Evolutionary conservation across 495 filamentous ascomycete species (phyloP).

Genomic region (Xanthoparmelia taractica): DNA sequence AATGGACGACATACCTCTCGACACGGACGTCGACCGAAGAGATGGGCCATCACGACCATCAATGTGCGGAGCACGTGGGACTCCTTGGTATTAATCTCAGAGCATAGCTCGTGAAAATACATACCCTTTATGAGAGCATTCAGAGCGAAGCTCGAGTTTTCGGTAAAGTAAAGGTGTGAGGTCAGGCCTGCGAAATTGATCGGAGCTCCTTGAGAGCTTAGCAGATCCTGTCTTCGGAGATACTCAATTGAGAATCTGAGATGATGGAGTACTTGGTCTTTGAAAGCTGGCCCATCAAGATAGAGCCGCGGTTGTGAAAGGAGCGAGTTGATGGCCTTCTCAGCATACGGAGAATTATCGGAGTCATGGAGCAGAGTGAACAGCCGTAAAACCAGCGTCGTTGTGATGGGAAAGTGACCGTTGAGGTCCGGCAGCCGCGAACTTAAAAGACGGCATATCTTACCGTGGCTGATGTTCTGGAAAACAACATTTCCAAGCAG

Average conservation of each 20-base stretch:
- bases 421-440: slow-evolving; percentile 63
- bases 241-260: slow-evolving; percentile 76
- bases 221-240: slow-evolving; percentile 56
- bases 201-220: slow-evolving; percentile 51
- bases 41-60: slow-evolving; percentile 59
- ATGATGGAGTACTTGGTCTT: slow-evolving; percentile 63
- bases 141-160: slow-evolving; percentile 64
- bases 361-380: slow-evolving; percentile 60
- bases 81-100: slow-evolving; percentile 35
- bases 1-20: slow-evolving; percentile 23
- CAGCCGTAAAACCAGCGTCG: slow-evolving; percentile 61
- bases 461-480: slow-evolving; percentile 40
- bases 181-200: slow-evolving; percentile 62
- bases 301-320: slow-evolving; percentile 62
- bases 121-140: slow-evolving; percentile 61
- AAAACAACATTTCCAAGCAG: slow-evolving; percentile 75
- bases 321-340: slow-evolving; percentile 53
- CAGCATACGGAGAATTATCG: slow-evolving; percentile 50
- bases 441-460: slow-evolving; percentile 57
- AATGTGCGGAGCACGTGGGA: slow-evolving; percentile 40
- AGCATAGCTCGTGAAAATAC: slow-evolving; percentile 58
- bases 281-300: slow-evolving; percentile 53
- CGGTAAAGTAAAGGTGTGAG: slow-evolving; percentile 64
- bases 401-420: slow-evolving; percentile 72
- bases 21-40: slow-evolving; percentile 53